Conservation (phyloP, 108 stramenopile genomes). For the Skeletonema grethae region DNA sequence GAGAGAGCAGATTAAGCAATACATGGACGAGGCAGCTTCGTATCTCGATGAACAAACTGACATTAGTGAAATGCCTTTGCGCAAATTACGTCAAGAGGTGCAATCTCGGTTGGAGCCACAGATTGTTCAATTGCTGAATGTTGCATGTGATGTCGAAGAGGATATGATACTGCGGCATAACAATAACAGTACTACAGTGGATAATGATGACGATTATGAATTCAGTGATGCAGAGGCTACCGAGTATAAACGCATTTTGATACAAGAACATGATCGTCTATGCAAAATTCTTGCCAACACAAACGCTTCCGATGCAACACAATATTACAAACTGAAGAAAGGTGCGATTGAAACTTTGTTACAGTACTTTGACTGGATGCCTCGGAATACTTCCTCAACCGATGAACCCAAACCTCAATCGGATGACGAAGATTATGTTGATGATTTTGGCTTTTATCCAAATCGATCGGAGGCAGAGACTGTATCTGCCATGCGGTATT, state of each 20-base stretch:
- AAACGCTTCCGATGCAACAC: constrained; percentile 16
- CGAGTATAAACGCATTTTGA: constrained; percentile 33
- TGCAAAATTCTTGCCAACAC: constrained; percentile 7
- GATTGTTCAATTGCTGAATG: constrained; percentile 52
- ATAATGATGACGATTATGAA: constrained; percentile 26
- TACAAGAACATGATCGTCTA: constrained; percentile 24
- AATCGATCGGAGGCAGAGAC: constrained; percentile 40
- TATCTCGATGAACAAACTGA: constrained; percentile 52
- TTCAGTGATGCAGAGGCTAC: constrained; percentile 21
- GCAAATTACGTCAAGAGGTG: constrained; percentile 61
- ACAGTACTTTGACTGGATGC: constrained; percentile 38
- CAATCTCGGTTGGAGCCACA: constrained; percentile 62
- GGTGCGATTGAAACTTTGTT: constrained; percentile 57
- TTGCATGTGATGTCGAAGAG: constrained; percentile 57
- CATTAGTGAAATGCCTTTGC: constrained; percentile 54
- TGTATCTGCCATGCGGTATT: constrained; percentile 61
- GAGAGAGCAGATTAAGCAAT: constrained; percentile 27
- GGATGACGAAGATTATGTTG: constrained; percentile 41
- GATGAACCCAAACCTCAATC: neutral
- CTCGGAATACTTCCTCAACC: neutral
- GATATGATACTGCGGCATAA: constrained; percentile 24
- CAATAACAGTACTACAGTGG: neutral
- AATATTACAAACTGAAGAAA: constrained; percentile 61
- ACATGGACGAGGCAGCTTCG: constrained; percentile 53
- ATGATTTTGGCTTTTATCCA: constrained; percentile 55